These are phyloP conservation scores for Boletus huronensis DNA, from an alignment of 768 basidiomycete genomes.

Conservation along the genomic window DNA sequence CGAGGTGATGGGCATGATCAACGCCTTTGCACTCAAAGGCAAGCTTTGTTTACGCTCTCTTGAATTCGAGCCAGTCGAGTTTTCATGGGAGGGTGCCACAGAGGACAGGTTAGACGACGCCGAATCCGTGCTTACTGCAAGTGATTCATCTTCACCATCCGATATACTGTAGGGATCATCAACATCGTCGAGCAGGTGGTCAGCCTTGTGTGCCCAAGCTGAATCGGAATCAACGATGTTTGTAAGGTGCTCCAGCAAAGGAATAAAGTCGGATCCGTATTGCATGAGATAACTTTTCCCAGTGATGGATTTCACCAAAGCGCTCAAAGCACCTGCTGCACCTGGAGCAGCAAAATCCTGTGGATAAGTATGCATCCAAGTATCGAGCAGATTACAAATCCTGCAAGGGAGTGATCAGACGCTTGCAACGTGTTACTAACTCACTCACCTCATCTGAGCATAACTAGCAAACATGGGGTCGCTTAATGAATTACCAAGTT, in stretches of 20 bases:
- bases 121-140: constrained; percentile 32
- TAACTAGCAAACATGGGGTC: constrained; percentile 87
- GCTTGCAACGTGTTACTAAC: not conserved
- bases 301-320: constrained; percentile 74
- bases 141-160: constrained; percentile 50
- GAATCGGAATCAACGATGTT: constrained; percentile 63
- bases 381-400: constrained; percentile 74
- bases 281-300: constrained; percentile 80
- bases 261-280: constrained; percentile 80
- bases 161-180: constrained; percentile 56
- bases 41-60: constrained; percentile 71
- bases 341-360: constrained; percentile 78
- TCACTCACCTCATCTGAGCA: constrained; percentile 75
- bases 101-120: constrained; percentile 26
- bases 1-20: constrained; percentile 36
- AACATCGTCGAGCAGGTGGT: constrained; percentile 54
- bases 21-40: constrained; percentile 47
- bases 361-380: constrained; percentile 74
- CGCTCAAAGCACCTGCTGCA: constrained; percentile 66
- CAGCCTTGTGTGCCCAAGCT: constrained; percentile 70
- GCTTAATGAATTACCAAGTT: constrained; percentile 64
- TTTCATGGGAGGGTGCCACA: constrained; percentile 20
- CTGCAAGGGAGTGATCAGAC: constrained; percentile 35
- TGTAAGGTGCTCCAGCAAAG: constrained; percentile 69
- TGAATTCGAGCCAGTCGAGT: constrained; percentile 23